phyloP scores from a whole-genome alignment of 1,284 basidiomycete genomes.

The Anthracocystis walkeri region DNA sequence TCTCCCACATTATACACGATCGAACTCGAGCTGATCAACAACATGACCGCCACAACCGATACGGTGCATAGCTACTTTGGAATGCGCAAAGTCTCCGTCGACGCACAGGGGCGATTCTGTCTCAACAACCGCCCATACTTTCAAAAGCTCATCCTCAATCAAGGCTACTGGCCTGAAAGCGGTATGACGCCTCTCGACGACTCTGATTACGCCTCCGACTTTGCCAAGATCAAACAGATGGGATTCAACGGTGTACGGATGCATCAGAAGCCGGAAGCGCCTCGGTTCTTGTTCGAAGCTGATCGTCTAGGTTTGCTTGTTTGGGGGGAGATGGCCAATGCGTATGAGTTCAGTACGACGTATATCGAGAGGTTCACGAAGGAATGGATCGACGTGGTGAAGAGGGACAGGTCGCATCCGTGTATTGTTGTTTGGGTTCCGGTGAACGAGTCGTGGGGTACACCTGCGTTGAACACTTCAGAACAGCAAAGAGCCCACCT shows the following conservation, averaged over 20 bases:
- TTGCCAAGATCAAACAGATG: constrained; percentile 47
- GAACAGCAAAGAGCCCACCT: constrained; percentile 41
- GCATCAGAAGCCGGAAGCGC: constrained; percentile 55
- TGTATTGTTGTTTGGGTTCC: constrained; percentile 56
- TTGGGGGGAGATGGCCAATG: constrained; percentile 58
- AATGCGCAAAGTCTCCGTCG: constrained; percentile 57
- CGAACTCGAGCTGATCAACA: constrained; percentile 19
- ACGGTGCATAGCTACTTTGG: constrained; percentile 46
- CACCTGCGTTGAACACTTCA: constrained; percentile 32
- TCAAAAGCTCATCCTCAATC: constrained; percentile 50
- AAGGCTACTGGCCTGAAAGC: constrained; percentile 52
- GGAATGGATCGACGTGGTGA: constrained; percentile 54
- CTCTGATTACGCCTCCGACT: constrained; percentile 31
- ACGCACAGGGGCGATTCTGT: constrained; percentile 43
- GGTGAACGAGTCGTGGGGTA: constrained; percentile 55
- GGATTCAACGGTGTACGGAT: constrained; percentile 52
- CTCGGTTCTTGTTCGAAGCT: constrained; percentile 36
- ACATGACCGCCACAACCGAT: constrained; percentile 8
- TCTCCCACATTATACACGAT: constrained; percentile 46
- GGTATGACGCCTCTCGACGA: constrained; percentile 38
- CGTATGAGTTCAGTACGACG: constrained; percentile 44
- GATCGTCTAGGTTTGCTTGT: constrained; percentile 52
- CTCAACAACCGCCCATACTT: constrained; percentile 57
- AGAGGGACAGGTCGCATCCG: constrained; percentile 49
- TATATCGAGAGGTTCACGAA: constrained; percentile 41